Evolutionary conservation across 345 rosid genomes (phyloP).

Genomic region (Hibiscus syriacus): DNA sequence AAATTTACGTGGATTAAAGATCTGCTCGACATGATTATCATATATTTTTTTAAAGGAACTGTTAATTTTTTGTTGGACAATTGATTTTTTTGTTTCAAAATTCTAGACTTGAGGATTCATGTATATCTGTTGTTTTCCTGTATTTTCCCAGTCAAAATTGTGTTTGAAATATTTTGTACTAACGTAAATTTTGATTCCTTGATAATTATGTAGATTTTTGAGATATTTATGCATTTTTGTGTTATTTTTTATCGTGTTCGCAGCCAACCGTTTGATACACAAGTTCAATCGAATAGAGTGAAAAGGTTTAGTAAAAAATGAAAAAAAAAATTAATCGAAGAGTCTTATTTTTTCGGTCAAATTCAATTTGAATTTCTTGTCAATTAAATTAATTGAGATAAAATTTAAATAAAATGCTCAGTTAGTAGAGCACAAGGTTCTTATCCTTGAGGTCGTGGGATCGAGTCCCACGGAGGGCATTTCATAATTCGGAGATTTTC

Average conservation of each 20-base stretch:
- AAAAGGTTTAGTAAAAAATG: too few species aligned
- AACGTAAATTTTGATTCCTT: background rate
- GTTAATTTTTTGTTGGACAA: background rate
- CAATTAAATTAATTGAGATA: too few species aligned
- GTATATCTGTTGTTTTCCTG: background rate
- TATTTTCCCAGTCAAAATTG: background rate
- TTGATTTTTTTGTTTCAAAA: background rate
- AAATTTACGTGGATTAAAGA: background rate
- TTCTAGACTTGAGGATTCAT: background rate
- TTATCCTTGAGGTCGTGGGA: too few species aligned
- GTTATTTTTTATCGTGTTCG: background rate
- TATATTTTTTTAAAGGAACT: background rate
- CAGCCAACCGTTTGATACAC: background rate
- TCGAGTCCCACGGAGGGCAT: too few species aligned
- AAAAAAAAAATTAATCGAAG: too few species aligned
- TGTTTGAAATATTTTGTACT: background rate
- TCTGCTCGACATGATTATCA: background rate
- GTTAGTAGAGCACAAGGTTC: too few species aligned
- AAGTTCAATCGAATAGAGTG: too few species aligned
- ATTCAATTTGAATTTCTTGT: too few species aligned
- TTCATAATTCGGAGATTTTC: too few species aligned
- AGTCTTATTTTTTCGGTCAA: too few species aligned
- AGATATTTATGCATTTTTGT: background rate
- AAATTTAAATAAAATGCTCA: too few species aligned
- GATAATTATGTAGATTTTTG: background rate